phyloP scores from a whole-genome alignment of 495 filamentous ascomycete genomes.

The Aspergillus campestris region DNA sequence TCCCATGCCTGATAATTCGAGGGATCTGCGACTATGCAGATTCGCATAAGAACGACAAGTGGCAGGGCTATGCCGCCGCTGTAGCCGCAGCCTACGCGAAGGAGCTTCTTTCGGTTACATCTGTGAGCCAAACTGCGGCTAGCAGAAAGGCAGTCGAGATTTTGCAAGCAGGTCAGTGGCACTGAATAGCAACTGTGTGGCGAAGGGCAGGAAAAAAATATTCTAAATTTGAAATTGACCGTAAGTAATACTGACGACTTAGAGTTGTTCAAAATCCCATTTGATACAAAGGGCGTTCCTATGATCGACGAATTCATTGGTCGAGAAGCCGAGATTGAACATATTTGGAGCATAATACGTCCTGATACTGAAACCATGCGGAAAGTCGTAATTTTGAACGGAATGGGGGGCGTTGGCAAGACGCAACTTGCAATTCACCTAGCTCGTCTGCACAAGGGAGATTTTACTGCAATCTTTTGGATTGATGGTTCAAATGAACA shows the following conservation, averaged over 20 bases:
- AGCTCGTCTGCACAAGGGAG: constrained; percentile 18
- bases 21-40: constrained; percentile 39
- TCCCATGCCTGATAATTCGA: constrained; percentile 30
- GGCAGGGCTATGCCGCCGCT: constrained; percentile 33
- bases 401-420: constrained; percentile 37
- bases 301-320: constrained; percentile 21
- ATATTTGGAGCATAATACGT: constrained; percentile 18
- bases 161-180: too few species aligned
- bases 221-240: constrained; percentile 3
- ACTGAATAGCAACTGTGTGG: too few species aligned
- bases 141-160: too few species aligned
- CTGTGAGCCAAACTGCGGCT: too few species aligned
- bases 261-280: constrained; percentile 14
- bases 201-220: constrained; percentile 6
- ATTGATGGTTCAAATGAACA: constrained; percentile 21
- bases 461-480: constrained; percentile 25
- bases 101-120: constrained; percentile 23
- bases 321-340: constrained; percentile 16
- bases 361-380: constrained; percentile 10
- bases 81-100: constrained; percentile 30
- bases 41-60: constrained; percentile 32
- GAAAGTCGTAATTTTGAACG: constrained; percentile 24
- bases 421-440: constrained; percentile 35
- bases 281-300: constrained; percentile 17
- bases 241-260: constrained; percentile 9